These are phyloP conservation scores for Pittosporum tobira DNA, from an alignment of 129 eudicot species.

Conservation along the genomic window DNA sequence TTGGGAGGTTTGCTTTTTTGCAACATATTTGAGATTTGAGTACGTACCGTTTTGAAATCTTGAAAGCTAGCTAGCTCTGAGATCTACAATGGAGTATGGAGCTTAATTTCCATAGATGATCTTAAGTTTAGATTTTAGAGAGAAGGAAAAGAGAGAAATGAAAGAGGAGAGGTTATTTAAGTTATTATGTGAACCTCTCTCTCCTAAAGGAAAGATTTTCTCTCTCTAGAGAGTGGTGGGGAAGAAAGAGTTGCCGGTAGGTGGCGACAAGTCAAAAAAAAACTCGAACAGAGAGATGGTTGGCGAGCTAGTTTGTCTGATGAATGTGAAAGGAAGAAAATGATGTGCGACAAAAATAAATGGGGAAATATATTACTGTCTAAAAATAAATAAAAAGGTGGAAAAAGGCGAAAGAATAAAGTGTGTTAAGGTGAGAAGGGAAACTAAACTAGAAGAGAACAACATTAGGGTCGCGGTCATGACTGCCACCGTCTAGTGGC, in stretches of 20 bases:
- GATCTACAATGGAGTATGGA: no score
- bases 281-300: conserved; percentile 19
- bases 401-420: conserved; percentile 9
- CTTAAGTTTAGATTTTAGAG: conserved; percentile 18
- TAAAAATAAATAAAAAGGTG: neutral
- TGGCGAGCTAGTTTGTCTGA: conserved; percentile 25
- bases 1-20: no score
- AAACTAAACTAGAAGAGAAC: neutral
- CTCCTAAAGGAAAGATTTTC: neutral
- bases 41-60: neutral
- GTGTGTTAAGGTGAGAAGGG: neutral
- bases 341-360: conserved; percentile 11
- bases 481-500: conserved; percentile 14
- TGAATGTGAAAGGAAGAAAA: conserved; percentile 37
- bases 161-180: neutral
- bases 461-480: neutral
- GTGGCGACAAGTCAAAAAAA: conserved; percentile 29
- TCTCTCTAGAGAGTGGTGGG: conserved; percentile 2
- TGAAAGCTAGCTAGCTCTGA: neutral
- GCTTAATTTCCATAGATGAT: no score
- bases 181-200: neutral
- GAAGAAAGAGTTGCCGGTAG: conserved; percentile 20
- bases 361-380: neutral
- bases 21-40: no score
- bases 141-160: conserved; percentile 1